Conservation (phyloP, 345 rosid species). For the Passiflora organensis region DNA sequence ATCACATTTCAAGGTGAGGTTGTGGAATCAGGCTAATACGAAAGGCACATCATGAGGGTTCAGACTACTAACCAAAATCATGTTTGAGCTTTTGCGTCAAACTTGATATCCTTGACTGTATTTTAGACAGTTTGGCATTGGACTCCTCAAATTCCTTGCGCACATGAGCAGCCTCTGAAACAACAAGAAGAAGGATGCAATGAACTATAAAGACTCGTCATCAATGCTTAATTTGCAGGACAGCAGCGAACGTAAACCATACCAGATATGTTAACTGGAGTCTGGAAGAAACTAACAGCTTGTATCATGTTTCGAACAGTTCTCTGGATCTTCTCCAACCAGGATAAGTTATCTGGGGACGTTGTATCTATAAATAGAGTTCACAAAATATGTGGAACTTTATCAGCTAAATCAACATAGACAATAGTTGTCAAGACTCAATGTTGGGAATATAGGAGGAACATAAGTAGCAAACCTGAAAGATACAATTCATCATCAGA, state of each 20-base stretch:
- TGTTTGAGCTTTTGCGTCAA: conserved; percentile 71
- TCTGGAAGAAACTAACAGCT: conserved; percentile 68
- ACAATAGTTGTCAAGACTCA: too few species aligned
- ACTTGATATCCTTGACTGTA: conserved; percentile 79
- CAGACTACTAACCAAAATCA: conserved; percentile 73
- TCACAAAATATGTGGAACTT: not conserved
- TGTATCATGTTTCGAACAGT: conserved; percentile 51
- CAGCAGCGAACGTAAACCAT: conserved; percentile 2
- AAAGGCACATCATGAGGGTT: conserved; percentile 8
- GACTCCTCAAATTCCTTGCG: conserved; percentile 82
- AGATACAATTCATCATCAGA: conserved; percentile 40
- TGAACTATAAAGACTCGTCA: conserved; percentile 5
- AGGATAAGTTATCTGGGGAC: conserved; percentile 43
- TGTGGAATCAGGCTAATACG: conserved; percentile 13
- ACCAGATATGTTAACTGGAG: conserved; percentile 80
- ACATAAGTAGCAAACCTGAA: conserved; percentile 40
- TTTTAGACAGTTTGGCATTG: conserved; percentile 62
- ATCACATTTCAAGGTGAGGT: conserved; percentile 19
- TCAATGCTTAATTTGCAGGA: conserved; percentile 1
- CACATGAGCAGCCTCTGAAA: conserved; percentile 67
- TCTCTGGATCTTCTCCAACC: conserved; percentile 79
- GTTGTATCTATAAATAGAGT: conserved; percentile 34
- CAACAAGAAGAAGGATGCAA: conserved; percentile 15
- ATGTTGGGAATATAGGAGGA: too few species aligned
- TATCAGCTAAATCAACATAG: conserved; percentile 3